Percentiles rank a stretch among this genome's conserved stretches.
Evolutionary conservation across 2,329 filamentous ascomycete species (phyloP).

Genomic region (Sporothrix schenckii): DNA sequence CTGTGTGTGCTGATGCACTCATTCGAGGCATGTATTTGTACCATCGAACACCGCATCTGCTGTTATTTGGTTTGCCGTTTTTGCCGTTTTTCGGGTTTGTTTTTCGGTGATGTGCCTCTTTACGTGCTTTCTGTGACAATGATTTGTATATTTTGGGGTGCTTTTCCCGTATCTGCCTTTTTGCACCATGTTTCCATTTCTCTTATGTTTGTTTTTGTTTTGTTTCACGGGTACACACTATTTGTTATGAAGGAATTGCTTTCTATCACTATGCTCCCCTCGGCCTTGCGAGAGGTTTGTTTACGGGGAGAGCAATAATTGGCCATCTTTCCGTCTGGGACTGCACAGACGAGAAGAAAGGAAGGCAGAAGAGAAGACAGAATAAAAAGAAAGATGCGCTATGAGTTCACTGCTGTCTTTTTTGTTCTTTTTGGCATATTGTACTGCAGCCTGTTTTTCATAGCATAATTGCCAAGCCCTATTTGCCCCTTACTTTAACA

Average conservation of each 20-base stretch:
- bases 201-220: background rate
- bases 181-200: background rate
- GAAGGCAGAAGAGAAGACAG: slow-evolving; percentile 1
- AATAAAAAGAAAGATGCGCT: slow-evolving; percentile 11
- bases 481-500: background rate
- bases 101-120: background rate
- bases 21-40: background rate
- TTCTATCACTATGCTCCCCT: slow-evolving; percentile 8
- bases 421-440: background rate
- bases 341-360: background rate
- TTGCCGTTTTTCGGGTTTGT: background rate
- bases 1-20: background rate
- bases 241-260: slow-evolving; percentile 16
- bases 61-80: background rate
- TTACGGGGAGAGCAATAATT: slow-evolving; percentile 9
- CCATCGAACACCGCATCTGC: background rate
- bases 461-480: background rate
- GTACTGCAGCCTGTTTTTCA: background rate
- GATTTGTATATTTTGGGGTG: slow-evolving; percentile 11
- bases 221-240: slow-evolving; percentile 1
- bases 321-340: background rate
- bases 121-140: slow-evolving; percentile 15
- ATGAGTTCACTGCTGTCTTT: background rate
- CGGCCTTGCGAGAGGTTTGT: slow-evolving; percentile 17
- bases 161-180: slow-evolving; percentile 8